phyloP scores from a whole-genome alignment of 257 asterid genomes.

The Capsicum chinense region DNA sequence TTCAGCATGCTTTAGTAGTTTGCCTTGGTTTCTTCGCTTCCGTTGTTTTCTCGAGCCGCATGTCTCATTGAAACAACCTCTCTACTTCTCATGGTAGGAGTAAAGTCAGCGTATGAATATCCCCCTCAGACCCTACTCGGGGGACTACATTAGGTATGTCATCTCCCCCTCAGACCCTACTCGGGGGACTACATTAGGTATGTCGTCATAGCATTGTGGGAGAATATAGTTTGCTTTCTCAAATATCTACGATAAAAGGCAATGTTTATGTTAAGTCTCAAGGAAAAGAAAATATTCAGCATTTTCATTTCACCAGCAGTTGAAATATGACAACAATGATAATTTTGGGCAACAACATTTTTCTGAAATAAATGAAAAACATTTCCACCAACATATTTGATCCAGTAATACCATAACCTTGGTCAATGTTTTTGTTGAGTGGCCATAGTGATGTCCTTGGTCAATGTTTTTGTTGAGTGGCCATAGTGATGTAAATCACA shows the following conservation, averaged over 20 bases:
- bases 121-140: too few relatives aligned
- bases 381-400: background rate
- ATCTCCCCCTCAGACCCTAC: too few relatives aligned
- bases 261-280: too few relatives aligned
- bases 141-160: too few relatives aligned
- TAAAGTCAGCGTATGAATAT: too few relatives aligned
- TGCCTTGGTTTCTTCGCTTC: too few relatives aligned
- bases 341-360: background rate
- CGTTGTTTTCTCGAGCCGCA: too few relatives aligned
- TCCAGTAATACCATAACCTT: background rate
- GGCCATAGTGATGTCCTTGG: background rate
- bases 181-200: too few relatives aligned
- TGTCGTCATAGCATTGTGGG: background rate
- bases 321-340: background rate
- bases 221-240: background rate
- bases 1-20: too few relatives aligned
- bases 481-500: background rate
- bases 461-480: too few relatives aligned
- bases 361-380: background rate
- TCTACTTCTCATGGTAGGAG: too few relatives aligned
- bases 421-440: background rate
- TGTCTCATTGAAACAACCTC: too few relatives aligned
- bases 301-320: constrained; percentile 26
- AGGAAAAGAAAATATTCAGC: background rate
- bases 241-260: background rate